Conservation (phyloP, 2,329 filamentous ascomycete species). For the Aspergillus neoniger region DNA sequence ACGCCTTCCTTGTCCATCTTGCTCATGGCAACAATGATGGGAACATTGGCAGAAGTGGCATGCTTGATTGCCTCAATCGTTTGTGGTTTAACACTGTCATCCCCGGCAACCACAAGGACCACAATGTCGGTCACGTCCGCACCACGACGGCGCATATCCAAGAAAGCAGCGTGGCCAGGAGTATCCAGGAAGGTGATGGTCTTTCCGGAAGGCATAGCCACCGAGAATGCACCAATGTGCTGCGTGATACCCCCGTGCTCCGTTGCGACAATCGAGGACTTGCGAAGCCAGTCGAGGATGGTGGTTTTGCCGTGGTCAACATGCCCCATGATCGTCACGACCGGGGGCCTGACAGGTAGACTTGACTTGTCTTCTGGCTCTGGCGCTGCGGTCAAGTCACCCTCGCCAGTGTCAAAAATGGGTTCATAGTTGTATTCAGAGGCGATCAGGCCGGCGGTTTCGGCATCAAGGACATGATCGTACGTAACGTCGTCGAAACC, state of each 20-base stretch:
- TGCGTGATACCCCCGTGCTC: slow-evolving; percentile 98
- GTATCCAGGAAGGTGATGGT: slow-evolving; percentile 96
- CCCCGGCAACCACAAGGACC: slow-evolving; percentile 90
- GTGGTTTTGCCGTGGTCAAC: slow-evolving; percentile 99
- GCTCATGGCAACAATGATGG: slow-evolving; percentile 96
- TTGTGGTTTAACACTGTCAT: slow-evolving; percentile 96
- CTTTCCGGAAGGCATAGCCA: slow-evolving; percentile 81
- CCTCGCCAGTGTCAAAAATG: slow-evolving; percentile 64
- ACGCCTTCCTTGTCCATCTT: slow-evolving; percentile 90
- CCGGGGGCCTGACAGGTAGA: slow-evolving; percentile 77
- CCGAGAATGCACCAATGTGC: slow-evolving; percentile 96
- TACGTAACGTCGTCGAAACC: slow-evolving; percentile 84
- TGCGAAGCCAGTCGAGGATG: slow-evolving; percentile 86
- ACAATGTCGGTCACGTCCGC: slow-evolving; percentile 97
- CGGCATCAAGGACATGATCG: slow-evolving; percentile 84
- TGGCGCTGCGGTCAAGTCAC: slow-evolving; percentile 73
- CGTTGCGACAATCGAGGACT: slow-evolving; percentile 84
- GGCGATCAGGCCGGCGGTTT: slow-evolving; percentile 86
- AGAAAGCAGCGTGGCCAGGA: slow-evolving; percentile 91
- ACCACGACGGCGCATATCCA: slow-evolving; percentile 92
- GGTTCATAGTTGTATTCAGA: slow-evolving; percentile 93
- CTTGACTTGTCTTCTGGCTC: slow-evolving; percentile 66
- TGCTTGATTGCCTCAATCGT: slow-evolving; percentile 96
- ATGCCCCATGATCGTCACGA: slow-evolving; percentile 99
- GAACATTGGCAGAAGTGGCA: slow-evolving; percentile 80